Percentiles rank a stretch among this genome's conserved stretches.
phyloP scores from a whole-genome alignment of 345 rosid genomes.

The Gossypium thurberi region DNA sequence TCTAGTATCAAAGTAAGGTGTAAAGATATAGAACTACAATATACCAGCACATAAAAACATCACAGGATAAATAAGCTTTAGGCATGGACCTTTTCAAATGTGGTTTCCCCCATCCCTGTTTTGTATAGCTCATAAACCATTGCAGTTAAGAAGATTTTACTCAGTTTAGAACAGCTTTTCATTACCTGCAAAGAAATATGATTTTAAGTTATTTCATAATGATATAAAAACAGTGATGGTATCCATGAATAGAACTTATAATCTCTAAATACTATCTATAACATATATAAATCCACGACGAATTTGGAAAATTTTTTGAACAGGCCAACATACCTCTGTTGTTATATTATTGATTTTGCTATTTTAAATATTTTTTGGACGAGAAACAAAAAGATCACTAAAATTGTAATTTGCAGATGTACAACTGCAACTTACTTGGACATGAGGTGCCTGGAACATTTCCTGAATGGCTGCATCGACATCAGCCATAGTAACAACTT shows the following conservation, averaged over 20 bases:
- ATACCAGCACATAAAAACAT: slow-evolving; percentile 2
- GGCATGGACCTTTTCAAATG: slow-evolving; percentile 65
- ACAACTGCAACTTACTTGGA: slow-evolving; percentile 54
- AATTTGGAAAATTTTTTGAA: too few relatives aligned
- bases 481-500: slow-evolving; percentile 64
- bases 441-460: slow-evolving; percentile 97
- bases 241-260: not conserved
- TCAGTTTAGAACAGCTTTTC: slow-evolving; percentile 56
- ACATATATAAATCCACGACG: too few relatives aligned
- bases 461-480: slow-evolving; percentile 92
- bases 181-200: slow-evolving; percentile 45
- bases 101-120: slow-evolving; percentile 89
- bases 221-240: not conserved
- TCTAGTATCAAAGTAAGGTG: not conserved
- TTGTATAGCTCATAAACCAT: slow-evolving; percentile 93
- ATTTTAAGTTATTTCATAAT: not conserved
- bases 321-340: too few relatives aligned
- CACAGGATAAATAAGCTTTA: not conserved
- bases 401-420: not conserved
- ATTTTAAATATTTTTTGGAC: not conserved
- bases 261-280: not conserved
- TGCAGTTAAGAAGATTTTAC: slow-evolving; percentile 85
- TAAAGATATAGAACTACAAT: not conserved
- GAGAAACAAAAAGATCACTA: not conserved
- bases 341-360: too few relatives aligned